Percentiles rank a stretch among this genome's conserved stretches.
Evolutionary conservation across 371 early-diverging fungal species (phyloP).

Genomic region (Cladochytrium tenue): DNA sequence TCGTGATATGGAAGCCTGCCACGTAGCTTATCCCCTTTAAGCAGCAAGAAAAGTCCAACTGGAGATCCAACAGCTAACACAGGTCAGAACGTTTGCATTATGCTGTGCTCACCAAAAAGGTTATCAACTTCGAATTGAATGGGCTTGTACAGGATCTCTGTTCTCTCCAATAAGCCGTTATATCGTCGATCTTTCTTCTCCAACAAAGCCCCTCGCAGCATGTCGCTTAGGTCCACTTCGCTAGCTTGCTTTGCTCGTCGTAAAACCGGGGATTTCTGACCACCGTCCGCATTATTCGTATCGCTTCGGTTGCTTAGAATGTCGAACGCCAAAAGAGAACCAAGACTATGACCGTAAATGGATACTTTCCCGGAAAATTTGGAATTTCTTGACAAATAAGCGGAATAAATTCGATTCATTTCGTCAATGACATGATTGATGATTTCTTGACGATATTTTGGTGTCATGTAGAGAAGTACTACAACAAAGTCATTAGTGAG

Average conservation of each 20-base stretch:
- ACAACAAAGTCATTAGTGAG: slow-evolving; percentile 2
- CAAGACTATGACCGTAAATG: slow-evolving; percentile 79
- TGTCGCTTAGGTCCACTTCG: slow-evolving; percentile 44
- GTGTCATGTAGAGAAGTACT: slow-evolving; percentile 84
- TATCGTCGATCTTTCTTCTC: slow-evolving; percentile 16
- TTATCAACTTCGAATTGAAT: slow-evolving; percentile 46
- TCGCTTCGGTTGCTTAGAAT: slow-evolving; percentile 61
- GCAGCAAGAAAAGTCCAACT: slow-evolving; percentile 69
- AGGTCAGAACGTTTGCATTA: not conserved
- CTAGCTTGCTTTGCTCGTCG: slow-evolving; percentile 11
- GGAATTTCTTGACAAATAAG: slow-evolving; percentile 71
- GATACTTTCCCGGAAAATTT: slow-evolving; percentile 77
- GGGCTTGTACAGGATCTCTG: slow-evolving; percentile 28
- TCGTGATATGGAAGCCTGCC: slow-evolving; percentile 47
- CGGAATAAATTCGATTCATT: slow-evolving; percentile 68
- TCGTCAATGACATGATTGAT: slow-evolving; percentile 71
- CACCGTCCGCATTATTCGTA: not conserved
- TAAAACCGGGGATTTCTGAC: not conserved
- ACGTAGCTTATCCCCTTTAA: slow-evolving; percentile 56
- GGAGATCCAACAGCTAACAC: slow-evolving; percentile 74
- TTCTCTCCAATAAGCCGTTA: slow-evolving; percentile 35
- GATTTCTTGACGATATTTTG: slow-evolving; percentile 77
- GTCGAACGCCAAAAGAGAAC: slow-evolving; percentile 76
- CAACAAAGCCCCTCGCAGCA: slow-evolving; percentile 20
- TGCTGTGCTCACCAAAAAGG: slow-evolving; percentile 37